Evolutionary conservation across 2,329 filamentous ascomycete species (phyloP).

Genomic region (Pseudogymnoascus sp.): DNA sequence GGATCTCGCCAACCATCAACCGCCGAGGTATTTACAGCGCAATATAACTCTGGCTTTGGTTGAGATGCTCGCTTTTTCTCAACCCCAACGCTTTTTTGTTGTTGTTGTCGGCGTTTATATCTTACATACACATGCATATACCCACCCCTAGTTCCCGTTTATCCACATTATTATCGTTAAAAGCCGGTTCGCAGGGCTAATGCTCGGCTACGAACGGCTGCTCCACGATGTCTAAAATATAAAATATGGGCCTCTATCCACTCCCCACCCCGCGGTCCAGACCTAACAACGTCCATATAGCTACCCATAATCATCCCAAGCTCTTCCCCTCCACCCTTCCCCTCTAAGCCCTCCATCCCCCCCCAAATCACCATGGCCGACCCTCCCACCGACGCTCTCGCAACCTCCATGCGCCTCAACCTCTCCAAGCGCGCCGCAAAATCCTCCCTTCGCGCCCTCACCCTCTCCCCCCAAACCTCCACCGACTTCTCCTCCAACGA

Average conservation of each 20-base stretch:
- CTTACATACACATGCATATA: not conserved
- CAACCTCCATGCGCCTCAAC: not conserved
- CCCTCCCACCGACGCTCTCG: constrained; percentile 19
- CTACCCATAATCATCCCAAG: not conserved
- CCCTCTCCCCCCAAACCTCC: constrained; percentile 56
- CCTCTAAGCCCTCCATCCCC: not conserved
- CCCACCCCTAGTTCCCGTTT: not conserved
- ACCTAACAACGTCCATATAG: not conserved
- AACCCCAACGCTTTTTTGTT: constrained; percentile 7
- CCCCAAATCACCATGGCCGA: constrained; percentile 19
- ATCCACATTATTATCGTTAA: not conserved
- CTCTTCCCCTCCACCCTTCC: not conserved
- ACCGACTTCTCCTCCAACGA: constrained; percentile 74
- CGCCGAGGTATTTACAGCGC: not conserved
- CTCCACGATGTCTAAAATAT: constrained; percentile 2
- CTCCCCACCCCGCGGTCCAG: not conserved
- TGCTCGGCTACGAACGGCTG: constrained; percentile 2
- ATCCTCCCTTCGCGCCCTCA: constrained; percentile 37
- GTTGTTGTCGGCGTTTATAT: not conserved
- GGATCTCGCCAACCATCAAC: not conserved
- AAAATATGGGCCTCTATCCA: constrained; percentile 1
- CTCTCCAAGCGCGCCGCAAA: constrained; percentile 3
- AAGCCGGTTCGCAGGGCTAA: constrained; percentile 1
- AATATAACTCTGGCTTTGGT: not conserved
- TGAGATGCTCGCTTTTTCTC: not conserved